Base-by-base conservation (phyloP, 805 yeast genomes). In the Candida silvatica region DNA sequence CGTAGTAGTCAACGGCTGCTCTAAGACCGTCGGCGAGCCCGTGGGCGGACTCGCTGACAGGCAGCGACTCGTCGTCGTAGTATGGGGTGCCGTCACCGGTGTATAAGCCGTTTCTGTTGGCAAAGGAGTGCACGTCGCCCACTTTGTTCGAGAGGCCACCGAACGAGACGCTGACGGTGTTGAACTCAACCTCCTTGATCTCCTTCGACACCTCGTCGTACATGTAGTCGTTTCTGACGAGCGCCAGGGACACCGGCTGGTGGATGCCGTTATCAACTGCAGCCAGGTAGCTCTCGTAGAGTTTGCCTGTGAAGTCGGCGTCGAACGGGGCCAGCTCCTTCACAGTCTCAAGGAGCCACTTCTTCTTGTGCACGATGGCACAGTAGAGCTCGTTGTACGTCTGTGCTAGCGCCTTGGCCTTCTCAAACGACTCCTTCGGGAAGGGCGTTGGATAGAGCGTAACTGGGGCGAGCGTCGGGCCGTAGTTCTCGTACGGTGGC, bases 151-250 rank as follows among this genome's bases (percentile, higher is more conserved):
- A 80, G 37, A 92, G 65, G 0, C 94, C 97, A 16, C 94, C 96
- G 62, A 92, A 92, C 1, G 97, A 88, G 3, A 90, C 95, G 48
- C 95, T 82, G 3, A 92, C 85, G 1, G 98, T 88, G 59, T 92
- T 92, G 63, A 90, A 90, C 56, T 92, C 99, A 34, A 92, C 92
- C 58, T 92, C 98, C 52, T 90, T 88, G 49, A 90, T 80, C 19
- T 58, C 54, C 27, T 68, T 66, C n/a, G 69, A 53, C 38, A 56
- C 51, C 19, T 54, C 50, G 24, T 80, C 78, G 24, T 77, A 61
- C 77, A 92, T 76, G 50, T 90, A 92, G 52, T 92, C 98, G 0
- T 94, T 80, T 54, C 98, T 72, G 56, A 87, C 88, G 7, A 92
- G 58, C 1, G 97, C 97, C 30, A 88, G 64, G 0, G 87, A 71